These are phyloP conservation scores for Phytophthora palmivora DNA, from an alignment of 352 stramenopile genomes.

Conservation along the genomic window DNA sequence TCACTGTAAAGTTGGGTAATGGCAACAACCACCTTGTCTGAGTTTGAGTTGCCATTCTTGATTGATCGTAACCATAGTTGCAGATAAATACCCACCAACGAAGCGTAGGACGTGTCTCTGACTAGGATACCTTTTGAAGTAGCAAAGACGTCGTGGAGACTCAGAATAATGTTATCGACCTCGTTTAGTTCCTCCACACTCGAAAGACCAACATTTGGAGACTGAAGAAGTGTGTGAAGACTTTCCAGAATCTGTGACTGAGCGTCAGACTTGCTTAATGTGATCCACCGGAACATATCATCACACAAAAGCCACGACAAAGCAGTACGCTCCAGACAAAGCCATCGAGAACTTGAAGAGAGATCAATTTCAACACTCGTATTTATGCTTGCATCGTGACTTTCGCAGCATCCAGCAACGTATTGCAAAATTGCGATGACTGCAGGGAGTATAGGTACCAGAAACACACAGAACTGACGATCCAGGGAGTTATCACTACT, in stretches of 20 bases:
- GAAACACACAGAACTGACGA: constrained; percentile 58
- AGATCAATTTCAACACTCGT: neutral
- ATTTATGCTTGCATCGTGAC: neutral
- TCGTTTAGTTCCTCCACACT: constrained; percentile 18
- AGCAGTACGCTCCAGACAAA: constrained; percentile 43
- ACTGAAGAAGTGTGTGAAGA: constrained; percentile 38
- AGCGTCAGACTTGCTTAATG: constrained; percentile 47
- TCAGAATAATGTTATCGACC: constrained; percentile 2
- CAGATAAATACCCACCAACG: constrained; percentile 32
- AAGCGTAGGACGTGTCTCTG: constrained; percentile 16
- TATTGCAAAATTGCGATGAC: constrained; percentile 22
- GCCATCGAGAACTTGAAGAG: constrained; percentile 34
- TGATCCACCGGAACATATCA: constrained; percentile 83
- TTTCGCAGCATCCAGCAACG: constrained; percentile 1
- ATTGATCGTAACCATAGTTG: constrained; percentile 27
- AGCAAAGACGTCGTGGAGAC: constrained; percentile 7
- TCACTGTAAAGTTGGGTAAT: constrained; percentile 24
- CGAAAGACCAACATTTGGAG: neutral
- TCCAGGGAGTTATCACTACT: constrained; percentile 37
- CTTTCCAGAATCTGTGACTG: constrained; percentile 41
- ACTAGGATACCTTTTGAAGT: neutral
- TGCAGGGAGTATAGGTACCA: constrained; percentile 52
- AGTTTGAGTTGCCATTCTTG: neutral
- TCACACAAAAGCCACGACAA: constrained; percentile 61
- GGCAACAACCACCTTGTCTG: neutral